Percentiles rank a stretch among this genome's conserved stretches.
phyloP scores from a whole-genome alignment of 179 eudicot species.

The Spergularia azorica region DNA sequence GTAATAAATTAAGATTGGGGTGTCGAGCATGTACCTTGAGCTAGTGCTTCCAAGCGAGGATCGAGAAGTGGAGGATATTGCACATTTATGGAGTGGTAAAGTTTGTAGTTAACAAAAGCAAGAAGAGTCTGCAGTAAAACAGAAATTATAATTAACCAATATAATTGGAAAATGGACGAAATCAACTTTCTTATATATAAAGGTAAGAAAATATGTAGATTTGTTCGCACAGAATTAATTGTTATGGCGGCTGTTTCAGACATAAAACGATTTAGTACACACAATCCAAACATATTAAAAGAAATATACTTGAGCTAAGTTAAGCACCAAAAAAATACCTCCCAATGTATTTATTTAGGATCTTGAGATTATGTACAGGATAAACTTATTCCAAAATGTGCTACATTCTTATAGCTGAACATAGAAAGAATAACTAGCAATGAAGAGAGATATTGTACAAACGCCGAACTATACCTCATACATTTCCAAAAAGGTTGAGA shows the following conservation, averaged over 20 bases:
- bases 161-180: neutral
- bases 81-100: constrained; percentile 71
- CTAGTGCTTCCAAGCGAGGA: constrained; percentile 82
- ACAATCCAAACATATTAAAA: neutral
- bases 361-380: neutral
- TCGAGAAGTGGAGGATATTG: constrained; percentile 93
- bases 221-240: neutral
- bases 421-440: neutral
- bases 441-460: neutral
- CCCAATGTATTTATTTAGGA: neutral
- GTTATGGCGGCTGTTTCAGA: neutral
- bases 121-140: constrained; percentile 69
- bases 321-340: neutral
- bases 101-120: constrained; percentile 71
- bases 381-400: neutral
- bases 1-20: neutral
- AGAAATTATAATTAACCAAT: neutral
- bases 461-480: constrained; percentile 57
- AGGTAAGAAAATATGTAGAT: neutral
- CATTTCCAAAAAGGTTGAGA: constrained; percentile 84
- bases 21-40: constrained; percentile 54
- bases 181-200: neutral
- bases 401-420: neutral
- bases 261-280: neutral
- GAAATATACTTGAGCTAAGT: too few species aligned